phyloP scores from a whole-genome alignment of 2,329 filamentous ascomycete species.

The Stachybotrys chartarum region DNA sequence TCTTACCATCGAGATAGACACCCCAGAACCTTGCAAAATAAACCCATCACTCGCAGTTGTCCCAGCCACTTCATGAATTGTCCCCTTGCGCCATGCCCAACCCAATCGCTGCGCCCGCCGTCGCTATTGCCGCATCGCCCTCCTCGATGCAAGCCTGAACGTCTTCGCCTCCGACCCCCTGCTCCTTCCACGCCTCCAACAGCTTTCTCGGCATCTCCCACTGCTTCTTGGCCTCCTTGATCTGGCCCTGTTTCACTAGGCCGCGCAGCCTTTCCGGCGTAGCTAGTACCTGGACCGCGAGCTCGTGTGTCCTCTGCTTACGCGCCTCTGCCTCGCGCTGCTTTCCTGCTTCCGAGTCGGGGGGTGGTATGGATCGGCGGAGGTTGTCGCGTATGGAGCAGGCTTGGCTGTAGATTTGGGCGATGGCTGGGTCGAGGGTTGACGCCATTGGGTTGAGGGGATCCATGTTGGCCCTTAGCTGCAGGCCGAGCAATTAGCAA shows the following conservation, averaged over 20 bases:
- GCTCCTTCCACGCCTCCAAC: conserved; percentile 45
- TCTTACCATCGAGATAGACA: no score
- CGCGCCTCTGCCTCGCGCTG: conserved; percentile 24
- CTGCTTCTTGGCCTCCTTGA: conserved; percentile 51
- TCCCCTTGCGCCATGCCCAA: background rate
- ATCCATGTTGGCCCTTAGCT: conserved; percentile 78
- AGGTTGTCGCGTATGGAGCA: conserved; percentile 46
- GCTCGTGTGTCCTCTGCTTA: conserved; percentile 38
- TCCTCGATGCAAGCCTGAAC: conserved; percentile 46
- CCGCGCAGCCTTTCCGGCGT: conserved; percentile 51
- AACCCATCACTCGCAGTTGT: no score
- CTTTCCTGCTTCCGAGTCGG: conserved; percentile 31
- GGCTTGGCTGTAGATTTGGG: conserved; percentile 62
- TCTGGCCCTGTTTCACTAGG: conserved; percentile 51
- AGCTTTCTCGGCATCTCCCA: conserved; percentile 49
- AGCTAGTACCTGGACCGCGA: conserved; percentile 56
- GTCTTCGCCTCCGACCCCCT: conserved; percentile 46
- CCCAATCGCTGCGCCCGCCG: background rate
- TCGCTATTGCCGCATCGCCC: conserved; percentile 37
- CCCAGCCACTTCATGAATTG: background rate
- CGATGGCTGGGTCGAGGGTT: conserved; percentile 66
- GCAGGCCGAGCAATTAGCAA: background rate
- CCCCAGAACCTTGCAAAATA: no score
- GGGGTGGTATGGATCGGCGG: conserved; percentile 38
- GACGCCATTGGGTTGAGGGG: conserved; percentile 67